phyloP scores from a whole-genome alignment of 2,329 filamentous ascomycete genomes.

The Lojkania enalia region DNA sequence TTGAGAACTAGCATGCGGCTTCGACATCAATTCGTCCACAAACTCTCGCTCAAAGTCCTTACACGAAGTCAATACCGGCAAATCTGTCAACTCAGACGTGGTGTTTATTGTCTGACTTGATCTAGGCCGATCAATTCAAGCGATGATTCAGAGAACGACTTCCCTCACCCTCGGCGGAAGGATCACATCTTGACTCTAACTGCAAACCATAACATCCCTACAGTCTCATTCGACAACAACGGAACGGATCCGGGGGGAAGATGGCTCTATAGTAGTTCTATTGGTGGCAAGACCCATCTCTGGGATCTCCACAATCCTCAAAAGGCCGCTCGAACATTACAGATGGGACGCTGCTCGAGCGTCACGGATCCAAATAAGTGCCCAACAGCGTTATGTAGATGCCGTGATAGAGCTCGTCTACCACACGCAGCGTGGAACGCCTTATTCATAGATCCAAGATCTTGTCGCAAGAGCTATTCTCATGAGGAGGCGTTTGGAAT shows the following conservation, averaged over 20 bases:
- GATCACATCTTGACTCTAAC: constrained; percentile 27
- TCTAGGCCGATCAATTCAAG: no score
- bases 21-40: no score
- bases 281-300: constrained; percentile 53
- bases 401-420: constrained; percentile 12
- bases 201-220: constrained; percentile 56
- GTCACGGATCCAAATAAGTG: constrained; percentile 11
- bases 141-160: background rate
- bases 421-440: constrained; percentile 30
- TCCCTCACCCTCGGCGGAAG: background rate
- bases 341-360: constrained; percentile 31
- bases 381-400: constrained; percentile 15
- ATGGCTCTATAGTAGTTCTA: constrained; percentile 62
- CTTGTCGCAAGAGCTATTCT: constrained; percentile 18
- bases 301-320: constrained; percentile 48
- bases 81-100: no score
- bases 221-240: constrained; percentile 62
- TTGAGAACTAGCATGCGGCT: no score
- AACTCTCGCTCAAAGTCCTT: background rate
- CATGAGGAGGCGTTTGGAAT: constrained; percentile 17
- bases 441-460: constrained; percentile 31
- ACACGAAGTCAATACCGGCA: constrained; percentile 6
- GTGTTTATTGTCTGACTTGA: no score
- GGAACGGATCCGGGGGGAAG: constrained; percentile 57
- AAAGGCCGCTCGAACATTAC: constrained; percentile 20